Conservation (phyloP, 2,329 filamentous ascomycete genomes). For the Daldinia eschscholtzii region DNA sequence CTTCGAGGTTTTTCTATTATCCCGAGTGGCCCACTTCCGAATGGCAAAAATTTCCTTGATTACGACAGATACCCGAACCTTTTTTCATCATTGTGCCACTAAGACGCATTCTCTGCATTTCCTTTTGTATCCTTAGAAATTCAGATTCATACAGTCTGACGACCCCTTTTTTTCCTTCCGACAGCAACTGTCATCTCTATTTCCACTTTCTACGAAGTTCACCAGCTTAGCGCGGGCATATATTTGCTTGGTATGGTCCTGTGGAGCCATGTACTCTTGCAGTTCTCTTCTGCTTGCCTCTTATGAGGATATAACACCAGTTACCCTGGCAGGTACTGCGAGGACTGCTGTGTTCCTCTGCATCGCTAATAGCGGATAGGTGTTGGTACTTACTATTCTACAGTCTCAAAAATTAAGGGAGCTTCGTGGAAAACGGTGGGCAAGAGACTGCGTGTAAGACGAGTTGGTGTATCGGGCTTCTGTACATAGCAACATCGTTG, state of each 20-base stretch:
- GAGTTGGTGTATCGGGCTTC: slow-evolving; percentile 31
- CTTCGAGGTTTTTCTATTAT: slow-evolving; percentile 20
- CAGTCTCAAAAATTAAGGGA: slow-evolving; percentile 27
- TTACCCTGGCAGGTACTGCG: slow-evolving; percentile 9
- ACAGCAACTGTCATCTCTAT: slow-evolving; percentile 26
- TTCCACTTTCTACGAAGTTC: slow-evolving; percentile 22
- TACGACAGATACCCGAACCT: slow-evolving; percentile 49
- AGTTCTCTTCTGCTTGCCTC: slow-evolving; percentile 33
- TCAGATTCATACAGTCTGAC: slow-evolving; percentile 38
- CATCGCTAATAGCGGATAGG: slow-evolving; percentile 25
- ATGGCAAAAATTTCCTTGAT: slow-evolving; percentile 41
- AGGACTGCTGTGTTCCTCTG: slow-evolving; percentile 33
- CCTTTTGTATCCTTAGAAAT: slow-evolving; percentile 44
- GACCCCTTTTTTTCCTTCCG: slow-evolving; percentile 28
- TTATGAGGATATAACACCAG: slow-evolving; percentile 28
- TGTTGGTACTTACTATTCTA: slow-evolving; percentile 33
- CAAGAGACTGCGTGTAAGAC: slow-evolving; percentile 38
- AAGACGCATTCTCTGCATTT: slow-evolving; percentile 44
- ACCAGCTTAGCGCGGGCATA: slow-evolving; percentile 22
- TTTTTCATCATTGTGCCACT: slow-evolving; percentile 35
- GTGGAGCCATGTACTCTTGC: slow-evolving; percentile 41
- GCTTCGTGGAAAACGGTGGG: slow-evolving; percentile 21
- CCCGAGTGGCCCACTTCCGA: slow-evolving; percentile 25
- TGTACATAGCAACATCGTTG: slow-evolving; percentile 40
- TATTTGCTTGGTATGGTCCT: slow-evolving; percentile 45